Base-by-base conservation (phyloP, 2,329 filamentous ascomycete species). In the Colletotrichum tropicicola region DNA sequence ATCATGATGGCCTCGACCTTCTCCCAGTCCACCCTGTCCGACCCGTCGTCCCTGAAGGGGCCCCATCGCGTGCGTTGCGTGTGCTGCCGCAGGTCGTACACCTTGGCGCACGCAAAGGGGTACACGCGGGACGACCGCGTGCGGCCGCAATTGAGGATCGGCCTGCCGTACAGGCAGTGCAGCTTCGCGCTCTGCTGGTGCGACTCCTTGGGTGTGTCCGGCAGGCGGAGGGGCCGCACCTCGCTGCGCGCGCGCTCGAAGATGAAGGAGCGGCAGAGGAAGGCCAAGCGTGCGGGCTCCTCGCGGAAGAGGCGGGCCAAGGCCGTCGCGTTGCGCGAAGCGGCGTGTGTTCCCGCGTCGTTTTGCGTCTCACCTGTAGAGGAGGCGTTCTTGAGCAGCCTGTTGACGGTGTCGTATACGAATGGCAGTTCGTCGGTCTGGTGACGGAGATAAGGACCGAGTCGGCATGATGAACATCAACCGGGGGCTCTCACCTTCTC, bases 1-100 rank as follows among this genome's bases (percentile, higher is more conserved):
- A 94, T 80, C 82, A 93, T 87, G 57, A 93, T 86, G 8, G 90
- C 89, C 75, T 94, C 92, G 10, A 94, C 78, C 78, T 92, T 92
- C 75, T 94, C 91, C 92, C 92, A 95, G 75, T 95, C 91, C 0
- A 92, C 89, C 5, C 77, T 75, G 55, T 82, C 83, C 3, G 81
- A 83, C 2, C 85, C 87, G 71, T 94, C 91, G 52, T 86, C 79
- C 71, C 85, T 78, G 70, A 92, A 94, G 0, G 92, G 92, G 0
- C 92, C 92, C 91, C 92, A 94, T 35, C 82, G 74, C 1, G 85
- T 90, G 25, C 76, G 74, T 2, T 79, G 73, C 0, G 86, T 91
- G 74, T 93, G 92, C 68, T 90, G 84, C 1, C 92, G 83, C 49
- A 94, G 77, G 72, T 94, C 91, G 69, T 94, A 95, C 3, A 94